Evolutionary conservation across 306 rosid genomes (phyloP), one percentile per base, ranked within the genome.

Genomic region (Ammopiptanthus mongolicus): DNA sequence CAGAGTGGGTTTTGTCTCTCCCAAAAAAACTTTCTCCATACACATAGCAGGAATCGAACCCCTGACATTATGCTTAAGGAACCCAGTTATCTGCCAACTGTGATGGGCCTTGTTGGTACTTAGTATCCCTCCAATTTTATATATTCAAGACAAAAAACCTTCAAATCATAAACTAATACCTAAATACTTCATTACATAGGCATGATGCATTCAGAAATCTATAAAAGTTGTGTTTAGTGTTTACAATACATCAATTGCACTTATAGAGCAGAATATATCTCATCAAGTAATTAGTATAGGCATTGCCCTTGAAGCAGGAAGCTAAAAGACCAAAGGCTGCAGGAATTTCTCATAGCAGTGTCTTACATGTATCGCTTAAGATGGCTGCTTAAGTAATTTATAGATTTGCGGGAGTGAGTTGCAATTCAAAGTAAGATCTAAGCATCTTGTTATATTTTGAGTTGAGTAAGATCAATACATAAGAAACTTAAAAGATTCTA

Each of bases 291-390:
- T 53, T 67, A 17, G 34, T 34, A 17, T 65, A 39, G 9, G 48
- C 17, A 56, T 34, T 65, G 17, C 47, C 55, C 15, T 15, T 41
- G 34, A 65, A 76, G 51, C 31, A 73, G 21, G 59, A 34, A 77
- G 62, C 46, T 10, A 61, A 50, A 52, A 78, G 59, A 78, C 48
- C 56, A 62, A 62, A 17, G 60, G 61, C 66, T 29, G 68, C 23
- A 51, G 14, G 57, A 55, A 44, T 14, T 3, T 51, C 74, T n/a
- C 22, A 69, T 19, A 65, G 63, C 5, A 13, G 62, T 46, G 42
- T 77, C 14, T 31, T 29, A 65, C 42, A 19, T 33, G 59, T 8
- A 44, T 58, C 18, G 36, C 46, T 48, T 15, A 64, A 41, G 8
- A 31, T 41, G 63, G 41, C 31, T 44, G 34, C 70, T 29, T 9